Evolutionary conservation across 1,284 basidiomycete species (phyloP), one percentile per base, ranked within the genome.

Genomic region (Boletus sp.): DNA sequence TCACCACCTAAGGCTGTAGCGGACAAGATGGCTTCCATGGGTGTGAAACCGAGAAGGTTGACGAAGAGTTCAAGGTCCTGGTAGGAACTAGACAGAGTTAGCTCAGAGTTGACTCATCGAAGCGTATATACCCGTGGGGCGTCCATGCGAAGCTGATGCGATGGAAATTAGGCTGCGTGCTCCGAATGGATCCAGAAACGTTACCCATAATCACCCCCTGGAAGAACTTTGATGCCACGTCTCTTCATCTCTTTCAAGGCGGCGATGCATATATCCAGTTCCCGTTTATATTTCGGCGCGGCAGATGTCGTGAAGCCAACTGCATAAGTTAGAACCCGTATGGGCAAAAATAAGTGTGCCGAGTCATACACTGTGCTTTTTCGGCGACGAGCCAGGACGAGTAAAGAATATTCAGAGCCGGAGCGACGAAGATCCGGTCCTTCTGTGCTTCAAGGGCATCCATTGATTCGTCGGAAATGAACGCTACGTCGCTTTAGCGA

Each of bases 1-100:
- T 71, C 67, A 12, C 67, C 67, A 9, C 68, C 69, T n/a, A 63
- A 44, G 0, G 67, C 64, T 0, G 68, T 70, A 14, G 63, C 67
- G 0, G 68, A 61, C 19, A 70, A 26, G 34, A 70, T 69, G 3
- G 65, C 63, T 44, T 69, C 69, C 65, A 69, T 66, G 13, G 67
- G 66, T 0, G 67, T 59, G 41, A 55, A 67, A 16, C 51, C 68
- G 22, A 70, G 48, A 12, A 69, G 55, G 17, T 68, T 64, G 48
- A 68, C 68, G 39, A 69, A 70, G 35, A 68, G 58, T 41, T 68
- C 69, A 17, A 62, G 65, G 37, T 70, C 69, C 33, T 60, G 57
- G 35, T 70, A 70, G 2, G 67, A 66, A 26, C 60, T 62, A 40
- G 25, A 43, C 13, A 20, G 5, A n/a, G 7, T 64, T 38, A 55